Base-by-base conservation (phyloP, 2,329 filamentous ascomycete genomes). In the Dactylonectria macrodidyma region DNA sequence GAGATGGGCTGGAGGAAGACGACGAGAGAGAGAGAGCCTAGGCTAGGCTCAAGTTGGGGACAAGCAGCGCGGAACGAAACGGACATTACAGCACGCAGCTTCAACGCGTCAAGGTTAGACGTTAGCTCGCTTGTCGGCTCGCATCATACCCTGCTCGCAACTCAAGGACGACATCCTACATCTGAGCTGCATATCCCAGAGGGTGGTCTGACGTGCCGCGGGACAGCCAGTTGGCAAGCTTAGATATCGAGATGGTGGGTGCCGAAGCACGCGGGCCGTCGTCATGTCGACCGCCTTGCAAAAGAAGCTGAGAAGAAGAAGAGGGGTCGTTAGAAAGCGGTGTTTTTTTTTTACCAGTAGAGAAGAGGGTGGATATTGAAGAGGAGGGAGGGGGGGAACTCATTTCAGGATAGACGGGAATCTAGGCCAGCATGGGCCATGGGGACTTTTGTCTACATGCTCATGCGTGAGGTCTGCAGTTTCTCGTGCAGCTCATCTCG, bases 391-490 rank as follows among this genome's bases (percentile, higher is more conserved):
- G 16, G 41, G 16, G 38, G 16, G 16, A 11, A 14, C 16, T 12
- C 38, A 41, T 41, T 41, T 41, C 16, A 16, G 38, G 38, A 41
- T 41, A 41, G 46, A 65, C 55, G 61, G 51, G 34, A 52, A 63
- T 30, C 34, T 26, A 50, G 54, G 63, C 47, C 19, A 30, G 46
- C 16, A 44, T 30, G 26, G 61, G 55, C 33, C 38, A 67, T 52
- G 46, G 68, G 55, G 58, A 69, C 68, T 70, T 70, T 69, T 56
- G 68, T 67, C 55, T 33, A 41, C 60, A 56, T 19, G 26, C 59
- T 52, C 30, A 44, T 44, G 41, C 41, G 41, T 6, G 41, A 44
- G 41, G 41, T 44, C 41, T 44, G 41, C 41, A 44, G 41, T 44
- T 44, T n/a, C 16, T n/a, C 41, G 41, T 44, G 41, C 41, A 19